Base-by-base conservation (phyloP, 129 eudicot genomes). In the Tanacetum coccineum region DNA sequence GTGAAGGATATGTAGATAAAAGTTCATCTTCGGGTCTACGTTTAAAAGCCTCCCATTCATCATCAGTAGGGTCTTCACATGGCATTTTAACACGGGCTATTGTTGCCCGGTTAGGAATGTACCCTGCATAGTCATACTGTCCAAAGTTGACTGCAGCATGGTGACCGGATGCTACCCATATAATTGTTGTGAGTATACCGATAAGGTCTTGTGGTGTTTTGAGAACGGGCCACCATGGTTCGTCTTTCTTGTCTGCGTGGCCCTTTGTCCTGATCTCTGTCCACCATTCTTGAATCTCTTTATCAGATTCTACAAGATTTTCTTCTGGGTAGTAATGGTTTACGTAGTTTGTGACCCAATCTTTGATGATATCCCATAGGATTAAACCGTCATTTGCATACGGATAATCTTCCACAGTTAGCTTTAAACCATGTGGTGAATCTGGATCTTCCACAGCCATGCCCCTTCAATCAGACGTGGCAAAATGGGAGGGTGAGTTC, bases 81-180 rank as follows among this genome's bases (percentile, higher is more conserved):
- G 96, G 95, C 89, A 92, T 84, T 0, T 76, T 84, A 9, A 75
- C 80, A 48, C 98, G 73, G 18, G 91, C 84, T 32, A 82, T 86
- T 6, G 98, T 85, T 11, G 91, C 83, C 75, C 98, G 76, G 62
- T 88, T 92, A 1, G 96, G 98, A 54, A 92, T 78, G 50, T 92
- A 92, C 0, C 87, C 98, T 0, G 81, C 98, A 13, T 40, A 92
- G 49, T 78, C 83, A 60, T 85, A 92, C 45, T 92, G 96, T n/a
- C 98, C 96, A 28, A 92, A 92, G 81, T 92, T 92, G 64, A 92
- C 98, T 0, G 96, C 91, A 0, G 96, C 83, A 51, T 92, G 98
- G 81, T 91, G 98, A 19, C 95, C 95, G 0, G 98, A 88, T 52
- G 95, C 57, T 10, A 85, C 86, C 98, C 96, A 92, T 6, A 81